Base-by-base conservation (phyloP, 2,329 filamentous ascomycete genomes). In the Aspergillus quadrilineatus region DNA sequence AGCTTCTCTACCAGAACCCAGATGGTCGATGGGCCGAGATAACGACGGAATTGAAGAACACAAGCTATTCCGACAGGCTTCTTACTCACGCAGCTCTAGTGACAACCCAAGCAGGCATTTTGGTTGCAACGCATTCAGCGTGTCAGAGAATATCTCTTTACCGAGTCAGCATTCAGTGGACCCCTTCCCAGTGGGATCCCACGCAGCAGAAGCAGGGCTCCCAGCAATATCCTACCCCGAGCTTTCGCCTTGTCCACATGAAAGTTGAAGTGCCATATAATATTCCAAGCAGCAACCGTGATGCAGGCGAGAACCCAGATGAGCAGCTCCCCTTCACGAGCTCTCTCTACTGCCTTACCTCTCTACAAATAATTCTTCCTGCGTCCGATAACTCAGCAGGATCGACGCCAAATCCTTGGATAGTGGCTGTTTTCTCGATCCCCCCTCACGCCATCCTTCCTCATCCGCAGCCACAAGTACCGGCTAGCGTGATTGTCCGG, bases 61-160 rank as follows among this genome's bases (percentile, higher is more conserved):
- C 90, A 55, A 81, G 85, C 29, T 86, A 86, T 34, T 86, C 88
- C 0, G 86, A 91, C 60, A 88, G 91, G 61, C 72, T 90, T n/a
- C 81, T 93, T 50, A 91, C 90, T 0, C 91, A 95, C 75, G 90
- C 90, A 9, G 83, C 89, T 39, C 79, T 92, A 60, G 84, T 87
- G 57, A 85, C 89, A 3, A 89, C 92, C 54, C 90, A 87, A 73
- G 85, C 89, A 39, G 71, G 72, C 26, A 71, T 76, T 28, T 58
- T 75, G 17, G 62, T 77, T 28, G 68, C 68, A 8, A 75, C 74
- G 3, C 68, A 82, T 63, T 68, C 63, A 73, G 80, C 84, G 10
- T 87, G 87, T 3, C 86, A 85, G 53, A 87, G 90, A 60, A 79
- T 97, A 29, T 86, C 87, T 52, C 76, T 96, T 5, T 87, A 93